Conservation (phyloP, 2,329 filamentous ascomycete genomes). For the Cryphonectria radicalis region DNA sequence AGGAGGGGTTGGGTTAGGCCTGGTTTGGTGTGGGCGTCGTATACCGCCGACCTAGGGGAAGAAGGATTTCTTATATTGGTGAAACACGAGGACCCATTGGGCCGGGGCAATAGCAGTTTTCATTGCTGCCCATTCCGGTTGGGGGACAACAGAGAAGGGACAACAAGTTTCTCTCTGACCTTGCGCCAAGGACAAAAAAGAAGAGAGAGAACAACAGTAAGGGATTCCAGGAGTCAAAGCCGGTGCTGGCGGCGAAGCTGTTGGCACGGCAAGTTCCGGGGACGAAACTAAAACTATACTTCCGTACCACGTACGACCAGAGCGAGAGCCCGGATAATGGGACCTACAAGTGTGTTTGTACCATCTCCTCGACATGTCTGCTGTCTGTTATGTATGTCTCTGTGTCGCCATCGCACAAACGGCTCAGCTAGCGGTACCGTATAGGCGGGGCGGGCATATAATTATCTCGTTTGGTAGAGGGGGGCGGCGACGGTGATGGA, state of each 20-base stretch:
- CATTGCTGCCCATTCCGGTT: neutral
- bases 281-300: neutral
- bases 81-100: neutral
- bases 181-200: too few relatives aligned
- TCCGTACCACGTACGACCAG: neutral
- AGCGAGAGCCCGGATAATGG: neutral
- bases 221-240: too few relatives aligned
- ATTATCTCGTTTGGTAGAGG: neutral
- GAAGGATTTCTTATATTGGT: neutral
- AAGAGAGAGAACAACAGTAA: neutral
- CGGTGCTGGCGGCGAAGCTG: too few relatives aligned
- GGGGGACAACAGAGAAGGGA: neutral
- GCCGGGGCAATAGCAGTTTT: neutral
- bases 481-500: neutral
- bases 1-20: neutral
- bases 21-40: neutral
- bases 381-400: neutral
- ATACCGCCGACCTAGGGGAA: slow-evolving; percentile 1
- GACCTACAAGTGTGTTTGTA: neutral
- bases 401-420: slow-evolving; percentile 7
- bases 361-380: neutral
- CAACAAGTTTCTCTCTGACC: too few relatives aligned
- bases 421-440: neutral
- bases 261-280: neutral
- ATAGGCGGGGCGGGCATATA: neutral